Evolutionary conservation across 176 grass and related monocot species (phyloP).

Genomic region (Themeda triandra): DNA sequence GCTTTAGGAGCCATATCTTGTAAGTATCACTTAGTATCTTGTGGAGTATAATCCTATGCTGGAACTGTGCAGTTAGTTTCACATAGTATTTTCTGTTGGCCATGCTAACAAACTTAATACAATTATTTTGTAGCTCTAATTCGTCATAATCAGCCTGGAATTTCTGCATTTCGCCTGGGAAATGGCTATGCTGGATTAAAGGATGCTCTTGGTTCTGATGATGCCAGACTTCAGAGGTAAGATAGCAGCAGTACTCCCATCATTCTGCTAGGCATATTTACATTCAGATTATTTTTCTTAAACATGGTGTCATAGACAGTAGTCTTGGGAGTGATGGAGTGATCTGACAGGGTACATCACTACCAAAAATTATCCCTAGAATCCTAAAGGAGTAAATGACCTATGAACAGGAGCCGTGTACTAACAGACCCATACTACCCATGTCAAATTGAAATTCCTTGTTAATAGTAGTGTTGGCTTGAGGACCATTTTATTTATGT

Average conservation of each 20-base stretch:
- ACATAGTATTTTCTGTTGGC: neutral
- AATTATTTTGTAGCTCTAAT: constrained; percentile 59
- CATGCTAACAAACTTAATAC: constrained; percentile 13
- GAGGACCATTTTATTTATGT: neutral
- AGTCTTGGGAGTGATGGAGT: neutral
- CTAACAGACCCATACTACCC: neutral
- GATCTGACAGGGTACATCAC: neutral
- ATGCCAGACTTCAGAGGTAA: constrained; percentile 85
- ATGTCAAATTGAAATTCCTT: neutral
- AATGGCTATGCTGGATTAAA: constrained; percentile 83
- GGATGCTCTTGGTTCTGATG: constrained; percentile 78
- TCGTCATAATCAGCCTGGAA: constrained; percentile 68
- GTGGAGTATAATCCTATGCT: neutral
- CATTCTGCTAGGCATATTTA: neutral
- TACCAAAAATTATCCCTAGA: neutral
- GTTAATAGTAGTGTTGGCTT: neutral
- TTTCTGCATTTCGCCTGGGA: constrained; percentile 83
- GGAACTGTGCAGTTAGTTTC: neutral
- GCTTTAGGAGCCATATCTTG: constrained; percentile 93
- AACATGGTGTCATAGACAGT: neutral
- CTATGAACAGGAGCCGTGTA: neutral
- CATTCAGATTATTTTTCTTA: neutral
- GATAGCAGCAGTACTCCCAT: neutral
- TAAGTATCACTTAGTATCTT: constrained; percentile 22
- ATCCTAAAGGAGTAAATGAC: neutral